Conservation (phyloP, 768 basidiomycete genomes). For the Myochromella boudieri region DNA sequence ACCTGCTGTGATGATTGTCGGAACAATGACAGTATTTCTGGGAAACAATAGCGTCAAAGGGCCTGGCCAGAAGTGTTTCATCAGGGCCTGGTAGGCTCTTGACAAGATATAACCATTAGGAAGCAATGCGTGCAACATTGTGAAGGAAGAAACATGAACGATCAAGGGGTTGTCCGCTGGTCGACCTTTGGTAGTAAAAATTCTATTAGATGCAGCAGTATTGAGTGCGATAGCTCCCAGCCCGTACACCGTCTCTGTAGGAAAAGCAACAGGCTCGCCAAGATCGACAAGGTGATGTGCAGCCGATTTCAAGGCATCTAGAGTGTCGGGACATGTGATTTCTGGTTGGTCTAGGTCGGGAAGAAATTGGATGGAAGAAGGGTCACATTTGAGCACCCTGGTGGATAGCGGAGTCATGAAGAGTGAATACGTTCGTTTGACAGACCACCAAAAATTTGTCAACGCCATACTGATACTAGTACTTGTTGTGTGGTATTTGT, state of each 20-base stretch:
- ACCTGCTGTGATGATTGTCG: conserved; percentile 74
- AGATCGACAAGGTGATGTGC: conserved; percentile 50
- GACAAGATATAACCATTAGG: conserved; percentile 65
- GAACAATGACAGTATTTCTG: conserved; percentile 56
- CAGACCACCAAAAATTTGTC: conserved; percentile 24
- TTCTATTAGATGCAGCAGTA: conserved; percentile 59
- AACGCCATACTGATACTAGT: conserved; percentile 21
- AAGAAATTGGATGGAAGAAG: conserved; percentile 58
- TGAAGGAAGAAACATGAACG: conserved; percentile 85
- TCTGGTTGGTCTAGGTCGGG: conserved; percentile 41
- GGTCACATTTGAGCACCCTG: conserved; percentile 61
- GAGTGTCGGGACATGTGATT: conserved; percentile 51
- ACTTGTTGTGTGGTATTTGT: conserved; percentile 13
- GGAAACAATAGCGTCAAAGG: conserved; percentile 92
- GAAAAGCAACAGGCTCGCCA: conserved; percentile 75
- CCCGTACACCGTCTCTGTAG: conserved; percentile 98
- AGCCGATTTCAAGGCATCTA: conserved; percentile 53
- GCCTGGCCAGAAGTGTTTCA: conserved; percentile 92
- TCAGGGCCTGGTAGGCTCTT: conserved; percentile 67
- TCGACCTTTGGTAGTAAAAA: conserved; percentile 88
- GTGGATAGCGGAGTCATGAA: conserved; percentile 23
- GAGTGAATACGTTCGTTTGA: conserved; percentile 29
- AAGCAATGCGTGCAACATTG: conserved; percentile 79
- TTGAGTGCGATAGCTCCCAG: conserved; percentile 86
- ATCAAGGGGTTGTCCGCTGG: conserved; percentile 97